A percentile compares a stretch with the other conserved stretches of the same genome.
These are phyloP conservation scores for Lachancea quebecensis DNA, from an alignment of 805 yeast species.

Conservation along the genomic window DNA sequence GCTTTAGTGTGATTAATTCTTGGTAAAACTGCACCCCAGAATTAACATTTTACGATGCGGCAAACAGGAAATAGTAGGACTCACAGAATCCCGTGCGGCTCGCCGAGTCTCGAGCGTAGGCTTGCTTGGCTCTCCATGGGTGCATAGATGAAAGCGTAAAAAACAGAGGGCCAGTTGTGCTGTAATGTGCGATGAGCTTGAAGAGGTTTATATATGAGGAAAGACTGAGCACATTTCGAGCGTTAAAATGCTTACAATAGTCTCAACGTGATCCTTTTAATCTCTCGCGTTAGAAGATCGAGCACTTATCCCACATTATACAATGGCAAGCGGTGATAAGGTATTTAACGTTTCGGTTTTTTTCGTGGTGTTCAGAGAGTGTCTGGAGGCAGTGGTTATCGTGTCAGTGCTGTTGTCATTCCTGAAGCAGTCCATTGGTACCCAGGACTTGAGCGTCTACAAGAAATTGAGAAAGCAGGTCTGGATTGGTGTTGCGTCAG, in stretches of 20 bases:
- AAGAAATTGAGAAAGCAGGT: constrained; percentile 67
- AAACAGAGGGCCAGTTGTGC: neutral
- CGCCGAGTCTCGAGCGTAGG: too few relatives aligned
- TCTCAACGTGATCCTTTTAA: neutral
- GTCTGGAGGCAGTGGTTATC: constrained; percentile 86
- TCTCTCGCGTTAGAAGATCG: neutral
- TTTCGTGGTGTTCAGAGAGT: constrained; percentile 89
- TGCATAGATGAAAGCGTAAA: neutral
- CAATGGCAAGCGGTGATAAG: constrained; percentile 24
- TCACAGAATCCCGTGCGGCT: too few relatives aligned
- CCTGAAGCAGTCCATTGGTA: constrained; percentile 76
- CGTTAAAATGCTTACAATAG: neutral
- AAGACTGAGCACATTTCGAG: neutral
- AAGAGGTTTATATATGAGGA: neutral
- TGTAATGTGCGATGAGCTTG: neutral
- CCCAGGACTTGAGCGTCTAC: constrained; percentile 46
- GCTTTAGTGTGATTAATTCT: neutral
- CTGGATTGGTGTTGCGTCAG: constrained; percentile 74
- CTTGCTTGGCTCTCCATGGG: neutral
- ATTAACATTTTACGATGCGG: neutral
- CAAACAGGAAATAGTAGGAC: too few relatives aligned
- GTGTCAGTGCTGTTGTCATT: constrained; percentile 89
- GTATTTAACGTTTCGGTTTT: constrained; percentile 53
- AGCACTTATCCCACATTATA: neutral
- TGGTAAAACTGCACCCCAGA: neutral